These are phyloP conservation scores for Saccharomycopsis capsularis DNA, from an alignment of 805 yeast species.

Conservation along the genomic window DNA sequence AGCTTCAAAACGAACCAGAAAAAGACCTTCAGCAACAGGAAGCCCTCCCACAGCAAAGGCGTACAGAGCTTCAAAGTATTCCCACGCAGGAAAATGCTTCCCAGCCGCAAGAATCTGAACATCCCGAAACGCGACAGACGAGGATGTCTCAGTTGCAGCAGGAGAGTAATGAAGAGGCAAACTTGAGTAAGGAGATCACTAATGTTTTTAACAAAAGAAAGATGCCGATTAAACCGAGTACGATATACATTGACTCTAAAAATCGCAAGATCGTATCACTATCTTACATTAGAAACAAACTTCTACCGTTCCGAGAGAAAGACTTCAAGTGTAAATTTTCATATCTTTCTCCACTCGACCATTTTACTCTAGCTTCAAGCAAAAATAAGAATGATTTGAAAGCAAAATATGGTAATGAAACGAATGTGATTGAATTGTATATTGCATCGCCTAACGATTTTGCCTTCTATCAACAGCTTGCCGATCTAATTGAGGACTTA, in stretches of 20 bases:
- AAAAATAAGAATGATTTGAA: neutral
- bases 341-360: conserved; percentile 4
- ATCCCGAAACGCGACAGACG: too few relatives aligned
- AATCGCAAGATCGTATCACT: neutral
- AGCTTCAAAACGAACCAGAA: too few relatives aligned
- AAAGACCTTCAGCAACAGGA: too few relatives aligned
- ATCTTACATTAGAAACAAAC: neutral
- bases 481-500: conserved; percentile 4
- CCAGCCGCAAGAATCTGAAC: too few relatives aligned
- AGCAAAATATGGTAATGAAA: too few relatives aligned
- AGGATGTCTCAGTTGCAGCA: too few relatives aligned
- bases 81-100: too few relatives aligned
- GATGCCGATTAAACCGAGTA: neutral
- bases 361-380: neutral
- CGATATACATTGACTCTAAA: conserved; percentile 13
- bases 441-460: conserved; percentile 13
- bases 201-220: conserved; percentile 1
- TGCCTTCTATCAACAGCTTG: conserved; percentile 12
- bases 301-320: conserved; percentile 16
- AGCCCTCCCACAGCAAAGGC: too few relatives aligned
- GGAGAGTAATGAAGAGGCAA: too few relatives aligned
- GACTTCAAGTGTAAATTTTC: conserved; percentile 21
- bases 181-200: neutral
- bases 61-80: too few relatives aligned
- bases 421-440: conserved; percentile 6